These are phyloP conservation scores for Saccharata proteae DNA, from an alignment of 2,329 filamentous ascomycete genomes.

Conservation along the genomic window DNA sequence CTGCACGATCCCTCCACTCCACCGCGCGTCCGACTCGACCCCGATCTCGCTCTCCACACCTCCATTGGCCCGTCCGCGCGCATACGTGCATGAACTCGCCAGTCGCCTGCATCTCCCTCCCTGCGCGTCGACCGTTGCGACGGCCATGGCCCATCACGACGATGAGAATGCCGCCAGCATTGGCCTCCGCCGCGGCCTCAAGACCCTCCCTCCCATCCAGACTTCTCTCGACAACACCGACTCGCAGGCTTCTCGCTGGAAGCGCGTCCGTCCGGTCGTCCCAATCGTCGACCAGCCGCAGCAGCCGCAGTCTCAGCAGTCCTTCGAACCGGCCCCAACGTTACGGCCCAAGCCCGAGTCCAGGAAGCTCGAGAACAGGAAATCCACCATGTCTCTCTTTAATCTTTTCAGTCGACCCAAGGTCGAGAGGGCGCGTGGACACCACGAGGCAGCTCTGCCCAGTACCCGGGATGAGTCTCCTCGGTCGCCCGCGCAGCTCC, in stretches of 20 bases:
- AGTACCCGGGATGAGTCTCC: conserved; percentile 18
- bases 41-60: too few species aligned
- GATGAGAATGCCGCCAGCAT: conserved; percentile 13
- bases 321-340: conserved; percentile 6
- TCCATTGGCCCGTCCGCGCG: too few species aligned
- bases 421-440: conserved; percentile 34
- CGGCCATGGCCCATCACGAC: conserved; percentile 17
- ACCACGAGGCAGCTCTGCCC: conserved; percentile 31
- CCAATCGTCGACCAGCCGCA: conserved; percentile 15
- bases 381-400: conserved; percentile 38
- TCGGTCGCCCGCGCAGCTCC: conserved; percentile 13
- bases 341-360: too few species aligned
- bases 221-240: conserved; percentile 7
- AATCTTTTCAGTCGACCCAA: conserved; percentile 38
- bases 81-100: too few species aligned
- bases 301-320: conserved; percentile 1
- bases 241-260: conserved; percentile 22
- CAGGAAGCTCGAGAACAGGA: conserved; percentile 21
- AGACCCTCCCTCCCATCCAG: conserved; percentile 13
- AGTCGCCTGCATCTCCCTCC: too few species aligned
- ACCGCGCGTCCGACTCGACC: too few species aligned
- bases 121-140: too few species aligned
- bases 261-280: conserved; percentile 21
- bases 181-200: conserved; percentile 13
- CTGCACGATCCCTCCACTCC: too few species aligned